A percentile compares a stretch with the other conserved stretches of the same genome.
phyloP scores from a whole-genome alignment of 305 asterid genomes.

The Plantago coronopus region DNA sequence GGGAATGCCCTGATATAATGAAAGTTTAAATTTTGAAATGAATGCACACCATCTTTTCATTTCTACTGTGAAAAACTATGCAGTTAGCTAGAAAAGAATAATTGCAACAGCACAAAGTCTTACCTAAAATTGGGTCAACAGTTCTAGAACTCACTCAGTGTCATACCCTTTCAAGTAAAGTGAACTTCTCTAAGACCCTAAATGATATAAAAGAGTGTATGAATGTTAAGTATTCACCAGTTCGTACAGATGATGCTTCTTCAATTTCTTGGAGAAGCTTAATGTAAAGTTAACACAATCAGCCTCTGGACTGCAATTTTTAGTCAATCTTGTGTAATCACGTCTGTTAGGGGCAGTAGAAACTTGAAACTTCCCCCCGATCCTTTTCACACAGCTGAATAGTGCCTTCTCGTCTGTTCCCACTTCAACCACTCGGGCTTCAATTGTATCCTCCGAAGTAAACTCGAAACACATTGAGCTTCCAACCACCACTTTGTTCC shows the following conservation, averaged over 20 bases:
- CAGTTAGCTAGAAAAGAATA: too few relatives aligned
- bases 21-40: too few relatives aligned
- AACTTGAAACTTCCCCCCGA: not conserved
- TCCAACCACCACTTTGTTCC: constrained; percentile 9
- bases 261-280: constrained; percentile 2
- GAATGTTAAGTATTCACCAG: constrained; percentile 5
- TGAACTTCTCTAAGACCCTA: too few relatives aligned
- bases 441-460: not conserved
- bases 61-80: too few relatives aligned
- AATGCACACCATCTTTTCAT: too few relatives aligned
- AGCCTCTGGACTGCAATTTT: too few relatives aligned
- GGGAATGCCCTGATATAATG: constrained; percentile 12
- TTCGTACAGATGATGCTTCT: not conserved
- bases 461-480: constrained; percentile 10
- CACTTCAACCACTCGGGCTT: not conserved
- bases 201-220: not conserved
- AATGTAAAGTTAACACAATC: not conserved
- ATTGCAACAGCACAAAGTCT: too few relatives aligned
- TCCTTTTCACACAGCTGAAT: not conserved
- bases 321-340: not conserved
- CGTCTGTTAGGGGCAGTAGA: not conserved
- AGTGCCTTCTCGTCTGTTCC: too few relatives aligned
- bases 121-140: too few relatives aligned
- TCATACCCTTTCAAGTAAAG: too few relatives aligned
- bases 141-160: too few relatives aligned